Evolutionary conservation across 805 yeast genomes (phyloP), one percentile per base, ranked within the genome.

Genomic region (Wickerhamiella dianesei): DNA sequence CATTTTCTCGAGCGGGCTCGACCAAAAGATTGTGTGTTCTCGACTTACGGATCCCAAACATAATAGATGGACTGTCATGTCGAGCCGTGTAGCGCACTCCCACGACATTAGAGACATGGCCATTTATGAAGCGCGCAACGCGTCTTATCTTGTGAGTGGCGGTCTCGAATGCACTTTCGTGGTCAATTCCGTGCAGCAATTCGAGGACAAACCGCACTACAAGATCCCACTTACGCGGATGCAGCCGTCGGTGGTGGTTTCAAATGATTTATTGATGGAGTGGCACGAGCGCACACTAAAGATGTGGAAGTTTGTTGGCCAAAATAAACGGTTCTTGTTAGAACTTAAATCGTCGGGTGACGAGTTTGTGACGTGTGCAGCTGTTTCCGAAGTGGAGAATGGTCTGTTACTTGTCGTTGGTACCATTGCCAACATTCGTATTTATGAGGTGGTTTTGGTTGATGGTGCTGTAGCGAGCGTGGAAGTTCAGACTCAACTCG

Each of bases 1-100:
- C 37, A 69, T 92, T 1, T 89, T 85, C 63, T 75, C 89, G 37
- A 94, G 92, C 3, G 96, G 98, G 56, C 87, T 92, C 43, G 99
- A 92, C 62, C 74, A 96, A 57, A 87, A 87, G 59, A 85, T 92
- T 43, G 82, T 77, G 59, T 82, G 79, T 57, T 84, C 81, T 63
- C 69, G 72, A 50, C 64, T 72, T 45, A 69, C 80, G 2, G 69
- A 68, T 49, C 52, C 60, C 39, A 64, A 59, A 48, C 54, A 52
- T 22, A 47, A 43, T 6, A 53, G 65, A 37, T 89, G 97, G 97
- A 75, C 82, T 16, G 80, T 77, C 56, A 72, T 78, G 52, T 74
- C 79, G 46, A 84, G 79, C 62, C 73, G 95, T 58, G 70, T 89
- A 46, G 70, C 87, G 51, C 97, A 92, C 62, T 76, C 92, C 37